Evolutionary conservation across 2,329 filamentous ascomycete species (phyloP), one percentile per base, ranked within the genome.

Genomic region (Neophaeococcomyces aloes): DNA sequence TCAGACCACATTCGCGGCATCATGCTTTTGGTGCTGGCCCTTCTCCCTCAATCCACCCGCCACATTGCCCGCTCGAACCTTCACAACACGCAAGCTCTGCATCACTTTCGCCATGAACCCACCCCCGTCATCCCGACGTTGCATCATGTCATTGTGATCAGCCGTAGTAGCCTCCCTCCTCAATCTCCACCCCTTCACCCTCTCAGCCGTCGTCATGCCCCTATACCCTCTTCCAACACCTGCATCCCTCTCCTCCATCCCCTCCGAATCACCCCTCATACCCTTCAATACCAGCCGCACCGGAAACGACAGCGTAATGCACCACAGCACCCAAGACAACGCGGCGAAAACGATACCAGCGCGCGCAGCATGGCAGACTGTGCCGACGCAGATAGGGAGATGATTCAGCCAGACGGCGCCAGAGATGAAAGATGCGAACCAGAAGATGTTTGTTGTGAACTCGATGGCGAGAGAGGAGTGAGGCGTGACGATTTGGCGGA

Each of bases 401-500:
- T 74, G 70, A 42, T 75, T 74, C 45, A 86, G 64, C 44, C 70
- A 70, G 15, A 78, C 80, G 0, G 82, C 86, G 6, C 50, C 32
- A 0, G 86, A 85, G 52, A 93, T 79, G 56, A 86, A 83, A 5
- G 86, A 86, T 1, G 82, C 80, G 58, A 95, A 91, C 87, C 87
- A 94, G 69, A 93, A 93, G 45, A 93, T 71, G 65, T 82, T 80
- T 7, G 85, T 91, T 18, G 91, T 53, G 36, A 68, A 69, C 57
- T 93, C 83, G 25, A 85, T 69, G 1, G 57, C 78, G 14, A 88
- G 67, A 13, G 86, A 75, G 34, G 72, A 76, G 39, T 77, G 75
- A 41, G 72, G 74, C 61, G 86, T 77, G 55, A 79, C 79, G 8
- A 78, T 55, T 18, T 67, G 66, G 3, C 74, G 69, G 55, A 78